phyloP scores from a whole-genome alignment of 2,329 filamentous ascomycete species.

The Aspergillus fijiensis region DNA sequence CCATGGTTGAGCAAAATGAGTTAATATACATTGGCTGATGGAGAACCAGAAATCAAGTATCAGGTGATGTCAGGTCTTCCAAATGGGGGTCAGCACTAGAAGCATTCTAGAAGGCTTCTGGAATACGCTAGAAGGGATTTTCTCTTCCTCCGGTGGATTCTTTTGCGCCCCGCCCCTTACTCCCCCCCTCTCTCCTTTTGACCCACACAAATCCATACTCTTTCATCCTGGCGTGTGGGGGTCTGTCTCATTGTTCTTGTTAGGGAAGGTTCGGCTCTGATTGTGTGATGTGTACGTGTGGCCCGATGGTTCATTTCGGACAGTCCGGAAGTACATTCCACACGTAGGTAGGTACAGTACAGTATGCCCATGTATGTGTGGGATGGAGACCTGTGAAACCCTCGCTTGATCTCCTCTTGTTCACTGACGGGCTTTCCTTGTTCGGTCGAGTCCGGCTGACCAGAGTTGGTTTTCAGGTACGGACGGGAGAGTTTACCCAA shows the following conservation, averaged over 20 bases:
- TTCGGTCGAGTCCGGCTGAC: not conserved
- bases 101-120: constrained; percentile 33
- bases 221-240: not conserved
- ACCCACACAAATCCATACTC: not conserved
- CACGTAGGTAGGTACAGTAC: not conserved
- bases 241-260: not conserved
- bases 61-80: not conserved
- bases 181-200: not conserved
- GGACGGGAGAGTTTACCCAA: not conserved
- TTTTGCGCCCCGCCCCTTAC: not conserved
- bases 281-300: not conserved
- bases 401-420: not conserved
- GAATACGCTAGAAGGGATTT: constrained; percentile 28
- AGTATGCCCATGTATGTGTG: not conserved
- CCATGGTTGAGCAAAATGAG: constrained; percentile 20
- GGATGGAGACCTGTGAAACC: not conserved
- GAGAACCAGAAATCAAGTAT: not conserved
- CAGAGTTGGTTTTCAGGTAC: not conserved
- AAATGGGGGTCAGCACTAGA: constrained; percentile 23
- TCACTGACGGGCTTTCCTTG: not conserved
- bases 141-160: not conserved
- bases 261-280: not conserved
- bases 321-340: not conserved
- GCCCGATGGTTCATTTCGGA: not conserved
- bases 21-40: constrained; percentile 15